Evolutionary conservation across 257 asterid species (phyloP).

Genomic region (Solanum bulbocastanum): DNA sequence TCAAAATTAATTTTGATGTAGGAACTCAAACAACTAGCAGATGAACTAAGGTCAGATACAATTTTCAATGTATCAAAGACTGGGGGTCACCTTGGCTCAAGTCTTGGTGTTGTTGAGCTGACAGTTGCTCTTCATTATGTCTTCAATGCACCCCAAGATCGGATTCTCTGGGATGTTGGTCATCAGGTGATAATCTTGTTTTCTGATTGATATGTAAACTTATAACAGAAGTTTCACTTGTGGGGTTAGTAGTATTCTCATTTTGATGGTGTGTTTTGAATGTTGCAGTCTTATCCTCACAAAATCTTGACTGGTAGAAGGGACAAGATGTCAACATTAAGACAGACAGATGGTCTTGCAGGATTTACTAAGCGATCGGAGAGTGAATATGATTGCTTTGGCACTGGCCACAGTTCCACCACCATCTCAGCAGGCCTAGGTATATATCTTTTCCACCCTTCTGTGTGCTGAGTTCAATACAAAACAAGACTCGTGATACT

Average conservation of each 20-base stretch:
- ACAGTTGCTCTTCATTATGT: conserved; percentile 95
- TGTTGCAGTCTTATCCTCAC: conserved; percentile 83
- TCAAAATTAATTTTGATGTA: conserved; percentile 7
- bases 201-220: not conserved
- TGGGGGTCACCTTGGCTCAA: conserved; percentile 97
- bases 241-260: not conserved
- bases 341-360: conserved; percentile 80
- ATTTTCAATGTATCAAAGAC: conserved; percentile 95
- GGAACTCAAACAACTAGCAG: conserved; percentile 93
- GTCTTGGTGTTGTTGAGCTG: conserved; percentile 93
- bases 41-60: conserved; percentile 79
- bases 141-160: conserved; percentile 85
- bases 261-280: not conserved
- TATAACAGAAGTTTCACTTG: not conserved
- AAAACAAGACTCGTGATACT: not conserved
- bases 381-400: conserved; percentile 90
- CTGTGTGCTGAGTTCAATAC: not conserved
- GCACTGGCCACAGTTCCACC: conserved; percentile 95
- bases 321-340: conserved; percentile 66
- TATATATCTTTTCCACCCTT: conserved; percentile 3
- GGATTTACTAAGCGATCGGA: conserved; percentile 94
- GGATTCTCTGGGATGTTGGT: conserved; percentile 96
- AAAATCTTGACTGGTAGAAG: conserved; percentile 91
- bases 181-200: conserved; percentile 55
- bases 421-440: conserved; percentile 96